phyloP scores from a whole-genome alignment of 2,329 filamentous ascomycete species.

The Alternaria dauci region DNA sequence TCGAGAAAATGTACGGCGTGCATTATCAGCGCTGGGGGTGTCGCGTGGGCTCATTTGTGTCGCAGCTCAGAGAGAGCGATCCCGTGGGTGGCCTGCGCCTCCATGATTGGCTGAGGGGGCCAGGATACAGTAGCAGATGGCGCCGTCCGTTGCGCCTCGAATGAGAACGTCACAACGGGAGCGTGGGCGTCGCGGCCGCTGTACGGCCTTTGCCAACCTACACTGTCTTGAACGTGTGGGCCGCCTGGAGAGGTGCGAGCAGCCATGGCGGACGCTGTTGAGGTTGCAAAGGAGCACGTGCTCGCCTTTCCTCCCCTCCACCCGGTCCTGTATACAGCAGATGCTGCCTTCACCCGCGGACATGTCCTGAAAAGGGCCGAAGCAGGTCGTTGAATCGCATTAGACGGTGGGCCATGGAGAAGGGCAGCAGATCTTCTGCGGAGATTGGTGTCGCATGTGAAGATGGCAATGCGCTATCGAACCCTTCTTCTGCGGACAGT shows the following conservation, averaged over 20 bases:
- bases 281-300: slow-evolving; percentile 25
- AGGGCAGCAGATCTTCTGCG: not conserved
- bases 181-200: slow-evolving; percentile 34
- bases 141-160: slow-evolving; percentile 31
- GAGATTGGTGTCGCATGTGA: slow-evolving; percentile 9
- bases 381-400: not conserved
- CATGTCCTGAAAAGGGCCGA: slow-evolving; percentile 1
- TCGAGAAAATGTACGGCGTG: slow-evolving; percentile 18
- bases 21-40: slow-evolving; percentile 36
- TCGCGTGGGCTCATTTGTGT: slow-evolving; percentile 43
- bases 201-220: slow-evolving; percentile 18
- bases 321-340: not conserved
- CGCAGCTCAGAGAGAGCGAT: slow-evolving; percentile 28
- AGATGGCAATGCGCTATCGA: slow-evolving; percentile 1
- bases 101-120: slow-evolving; percentile 30
- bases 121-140: slow-evolving; percentile 7
- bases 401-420: not conserved
- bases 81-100: slow-evolving; percentile 24
- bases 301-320: slow-evolving; percentile 10
- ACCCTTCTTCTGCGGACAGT: not conserved
- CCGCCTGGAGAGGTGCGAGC: not conserved
- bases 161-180: slow-evolving; percentile 34
- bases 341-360: slow-evolving; percentile 1
- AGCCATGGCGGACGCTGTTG: slow-evolving; percentile 13
- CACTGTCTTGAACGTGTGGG: slow-evolving; percentile 27